Evolutionary conservation across 1,284 basidiomycete genomes (phyloP), one percentile per base, ranked within the genome.

Genomic region (Moesziomyces globuligerus): DNA sequence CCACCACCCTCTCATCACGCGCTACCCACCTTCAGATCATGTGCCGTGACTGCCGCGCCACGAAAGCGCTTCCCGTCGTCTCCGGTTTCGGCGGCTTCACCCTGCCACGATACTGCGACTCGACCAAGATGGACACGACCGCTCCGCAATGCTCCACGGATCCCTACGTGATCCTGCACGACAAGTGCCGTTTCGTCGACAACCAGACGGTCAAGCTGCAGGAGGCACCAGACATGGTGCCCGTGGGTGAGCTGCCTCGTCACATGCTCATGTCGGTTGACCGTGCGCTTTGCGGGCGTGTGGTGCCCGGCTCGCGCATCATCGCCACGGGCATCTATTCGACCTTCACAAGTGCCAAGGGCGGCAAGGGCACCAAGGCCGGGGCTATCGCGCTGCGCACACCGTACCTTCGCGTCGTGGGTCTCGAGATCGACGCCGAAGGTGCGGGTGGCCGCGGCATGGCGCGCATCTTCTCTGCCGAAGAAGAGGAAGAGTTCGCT

Each of bases 161-260:
- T 81, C 96, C 96, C 0, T 99, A 94, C 84, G 87, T 95, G 44
- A 96, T 99, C 76, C 86, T 98, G 11, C 96, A 99, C 83, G 91
- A 94, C 52, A 92, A 93, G 83, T 98, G 93, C 49, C 86, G 87
- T 4, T 99, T 98, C 82, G 90, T 95, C 25, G 96, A 99, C 82
- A 92, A 94, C 76, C 96, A 99, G 84, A 92, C 89, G 7, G 87
- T 99, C 76, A 99, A 99, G 83, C 87, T 99, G 15, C 96, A 99
- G 83, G 96, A 99, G 84, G 94, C 95, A 7, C 96, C 96, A 0
- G 96, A 99, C 83, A 97, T 98, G 93, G 96, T 99, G 0, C 96
- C 96, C 3, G 94, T 98, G 21, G 96, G 96, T 86, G 96, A 99
- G 81, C 86, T 99, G 43, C 96, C 96, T 5, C 86, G 94, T 39